Evolutionary conservation across 768 basidiomycete species (phyloP), one percentile per base, ranked within the genome.

Genomic region (Gymnopilus junonius): DNA sequence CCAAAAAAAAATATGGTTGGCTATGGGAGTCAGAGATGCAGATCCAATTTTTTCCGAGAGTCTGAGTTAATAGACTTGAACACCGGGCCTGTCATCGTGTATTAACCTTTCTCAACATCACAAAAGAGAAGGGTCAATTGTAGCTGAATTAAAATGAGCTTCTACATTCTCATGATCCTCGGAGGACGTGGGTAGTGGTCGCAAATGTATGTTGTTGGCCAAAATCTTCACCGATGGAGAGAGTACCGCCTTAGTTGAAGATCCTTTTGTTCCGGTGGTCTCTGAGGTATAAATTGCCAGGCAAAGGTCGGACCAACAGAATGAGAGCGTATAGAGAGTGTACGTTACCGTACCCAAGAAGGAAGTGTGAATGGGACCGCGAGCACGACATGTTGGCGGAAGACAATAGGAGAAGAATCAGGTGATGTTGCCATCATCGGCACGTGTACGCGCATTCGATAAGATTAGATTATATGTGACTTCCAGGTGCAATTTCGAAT

Each of bases 361-460:
- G 69, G 69, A 66, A 70, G 61, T 51, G 63, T 68, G 67, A 70
- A 70, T 60, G 69, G 50, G 35, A 61, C 48, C 55, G 57, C 58
- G 59, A 61, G 54, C 50, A 31, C 10, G 48, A 40, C 48, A 50
- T 31, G n/a, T n/a, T n/a, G 32, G 21, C 46, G 63, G 40, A 56
- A 69, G 65, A 73, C 73, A 70, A 72, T 72, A 69, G 67, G 60
- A 57, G 39, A 17, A 37, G 15, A 27, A 66, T 67, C 70, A 69
- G 60, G 66, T 71, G 63, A 66, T 62, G 62, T n/a, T n/a, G n/a
- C n/a, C n/a, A n/a, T 56, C 61, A 64, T 67, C 27, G 25, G 11
- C 62, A 58, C 62, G 61, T 65, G 61, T 21, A 32, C 21, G 29
- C 11, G 58, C 48, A 54, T 45, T 48, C 65, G 65, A 71, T 69